Base-by-base conservation (phyloP, 371 early-diverging fungal genomes). In the Lichtheimia corymbifera region DNA sequence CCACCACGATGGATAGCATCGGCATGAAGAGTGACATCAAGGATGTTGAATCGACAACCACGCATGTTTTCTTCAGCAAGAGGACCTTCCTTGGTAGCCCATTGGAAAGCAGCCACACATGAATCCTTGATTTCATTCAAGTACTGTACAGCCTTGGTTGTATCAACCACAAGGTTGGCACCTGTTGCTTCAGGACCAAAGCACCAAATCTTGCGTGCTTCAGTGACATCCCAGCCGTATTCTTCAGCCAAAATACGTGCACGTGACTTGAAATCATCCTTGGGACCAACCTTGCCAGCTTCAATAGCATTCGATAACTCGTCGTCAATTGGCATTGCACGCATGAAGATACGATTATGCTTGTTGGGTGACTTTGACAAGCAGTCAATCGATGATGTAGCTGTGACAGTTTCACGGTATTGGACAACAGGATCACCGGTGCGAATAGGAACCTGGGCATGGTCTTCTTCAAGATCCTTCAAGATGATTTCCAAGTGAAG, bases 1-100 rank as follows among this genome's bases (percentile, higher is more conserved):
- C 95, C 98, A 84, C 99, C 99, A 85, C 99, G 93, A 87, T 99
- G 99, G 80, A 99, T 99, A 70, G 99, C 95, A 90, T 99, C 99
- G 74, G 99, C 94, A 83, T 99, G 99, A 50, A 99, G 89, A 18
- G 91, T 89, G 55, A 98, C 97, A 91, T 99, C 99, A 50, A 94
- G 76, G 56, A 99, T 90, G 88, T 99, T 99, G 93, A 99, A 99
- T 67, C 98, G 94, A 78, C 90, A 84, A 67, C 94, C 97, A 77
- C 98, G 96, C 88, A 99, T 84, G 72, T 89, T 90, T 83, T 99
- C 99, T 59, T 97, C 98, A 58, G 94, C 88, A 59, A 94, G 72
- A 59, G 91, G 92, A 67, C 99, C 99, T 79, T 97, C 95, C 79
- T 92, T 93, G 72, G 94, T 90, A 13, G 97, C 99, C 91, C 93